These are phyloP conservation scores for Hanseniaspora lachancei DNA, from an alignment of 805 yeast species.

Conservation along the genomic window DNA sequence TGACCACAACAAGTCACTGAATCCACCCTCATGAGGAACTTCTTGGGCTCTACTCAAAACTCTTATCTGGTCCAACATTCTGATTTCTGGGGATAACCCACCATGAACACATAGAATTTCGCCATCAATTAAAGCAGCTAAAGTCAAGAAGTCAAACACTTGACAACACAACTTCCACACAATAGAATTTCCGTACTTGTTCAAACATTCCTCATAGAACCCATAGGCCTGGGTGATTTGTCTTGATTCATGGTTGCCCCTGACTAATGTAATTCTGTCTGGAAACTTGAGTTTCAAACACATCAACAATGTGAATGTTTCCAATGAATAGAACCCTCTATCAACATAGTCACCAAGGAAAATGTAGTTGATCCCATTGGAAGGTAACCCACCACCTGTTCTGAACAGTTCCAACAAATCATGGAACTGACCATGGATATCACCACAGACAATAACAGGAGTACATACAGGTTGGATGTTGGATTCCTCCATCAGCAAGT, in stretches of 20 bases:
- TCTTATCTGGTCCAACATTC: constrained; percentile 93
- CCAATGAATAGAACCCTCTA: constrained; percentile 90
- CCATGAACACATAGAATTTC: constrained; percentile 92
- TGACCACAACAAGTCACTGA: constrained; percentile 94
- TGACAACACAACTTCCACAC: constrained; percentile 96
- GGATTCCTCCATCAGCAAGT: constrained; percentile 86
- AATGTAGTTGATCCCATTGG: constrained; percentile 58
- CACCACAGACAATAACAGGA: constrained; percentile 94
- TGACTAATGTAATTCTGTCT: constrained; percentile 68
- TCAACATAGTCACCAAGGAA: constrained; percentile 95
- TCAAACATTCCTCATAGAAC: constrained; percentile 87
- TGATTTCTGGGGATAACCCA: constrained; percentile 89
- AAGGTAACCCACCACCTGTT: constrained; percentile 83
- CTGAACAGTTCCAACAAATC: constrained; percentile 82
- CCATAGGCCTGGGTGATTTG: constrained; percentile 99
- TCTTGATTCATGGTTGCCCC: constrained; percentile 96
- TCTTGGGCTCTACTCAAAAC: constrained; percentile 93
- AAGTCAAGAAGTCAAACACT: constrained; percentile 82
- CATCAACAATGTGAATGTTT: constrained; percentile 88
- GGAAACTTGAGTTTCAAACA: constrained; percentile 84
- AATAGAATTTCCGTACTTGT: constrained; percentile 85
- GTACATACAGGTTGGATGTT: constrained; percentile 87
- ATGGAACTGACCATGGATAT: constrained; percentile 96
- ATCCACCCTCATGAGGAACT: constrained; percentile 98
- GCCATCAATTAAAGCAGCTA: constrained; percentile 94